Conservation (phyloP, 2,329 filamentous ascomycete species). For the Aspergillus fructus region DNA sequence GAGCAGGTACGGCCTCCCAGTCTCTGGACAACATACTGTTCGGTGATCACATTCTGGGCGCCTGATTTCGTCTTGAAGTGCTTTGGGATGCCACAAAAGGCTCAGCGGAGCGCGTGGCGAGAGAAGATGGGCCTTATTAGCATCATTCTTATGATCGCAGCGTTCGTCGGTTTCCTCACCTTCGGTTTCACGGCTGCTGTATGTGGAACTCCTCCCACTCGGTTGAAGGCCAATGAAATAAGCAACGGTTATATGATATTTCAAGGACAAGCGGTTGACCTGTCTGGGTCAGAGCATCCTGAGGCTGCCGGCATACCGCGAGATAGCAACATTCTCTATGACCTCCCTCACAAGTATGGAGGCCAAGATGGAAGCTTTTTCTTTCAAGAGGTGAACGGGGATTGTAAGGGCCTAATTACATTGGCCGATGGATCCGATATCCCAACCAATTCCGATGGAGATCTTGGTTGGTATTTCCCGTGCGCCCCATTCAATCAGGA, state of each 20-base stretch:
- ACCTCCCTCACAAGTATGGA: constrained; percentile 75
- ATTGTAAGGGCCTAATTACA: constrained; percentile 89
- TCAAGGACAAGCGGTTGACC: constrained; percentile 85
- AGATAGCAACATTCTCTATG: constrained; percentile 78
- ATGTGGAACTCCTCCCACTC: constrained; percentile 69
- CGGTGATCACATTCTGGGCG: constrained; percentile 90
- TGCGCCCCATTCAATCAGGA: constrained; percentile 92
- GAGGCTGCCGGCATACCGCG: constrained; percentile 73
- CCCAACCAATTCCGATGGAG: constrained; percentile 68
- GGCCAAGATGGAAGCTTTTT: constrained; percentile 95
- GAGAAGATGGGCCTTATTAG: constrained; percentile 98
- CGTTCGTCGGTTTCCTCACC: constrained; percentile 88
- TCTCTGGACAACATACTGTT: constrained; percentile 94
- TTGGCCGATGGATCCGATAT: constrained; percentile 69
- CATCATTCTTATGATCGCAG: constrained; percentile 84
- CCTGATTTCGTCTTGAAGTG: constrained; percentile 81
- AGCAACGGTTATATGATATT: constrained; percentile 88
- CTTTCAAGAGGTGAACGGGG: constrained; percentile 97
- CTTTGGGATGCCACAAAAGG: constrained; percentile 81
- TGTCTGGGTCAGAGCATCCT: constrained; percentile 75
- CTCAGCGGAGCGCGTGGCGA: constrained; percentile 88
- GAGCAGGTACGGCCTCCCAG: constrained; percentile 74
- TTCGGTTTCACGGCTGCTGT: constrained; percentile 94
- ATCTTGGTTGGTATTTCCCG: constrained; percentile 96
- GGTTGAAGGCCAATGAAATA: constrained; percentile 81